Evolutionary conservation across 2,329 filamentous ascomycete genomes (phyloP).

Genomic region (Apiospora rasikravindrae): DNA sequence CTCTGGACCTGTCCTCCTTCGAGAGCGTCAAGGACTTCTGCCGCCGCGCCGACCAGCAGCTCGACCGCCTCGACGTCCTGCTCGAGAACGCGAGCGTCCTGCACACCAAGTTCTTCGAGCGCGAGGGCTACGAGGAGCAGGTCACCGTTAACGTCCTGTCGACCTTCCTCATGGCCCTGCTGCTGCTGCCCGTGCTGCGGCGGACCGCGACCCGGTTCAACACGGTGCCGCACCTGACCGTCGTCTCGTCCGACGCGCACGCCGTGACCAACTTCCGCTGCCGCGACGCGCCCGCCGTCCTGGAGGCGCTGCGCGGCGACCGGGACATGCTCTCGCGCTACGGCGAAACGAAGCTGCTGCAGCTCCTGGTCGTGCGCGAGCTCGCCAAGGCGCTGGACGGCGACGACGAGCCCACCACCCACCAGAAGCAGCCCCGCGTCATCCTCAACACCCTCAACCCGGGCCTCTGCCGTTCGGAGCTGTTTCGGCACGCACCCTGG

Average conservation of each 20-base stretch:
- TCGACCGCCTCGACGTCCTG: conserved; percentile 49
- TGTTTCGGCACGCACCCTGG: conserved; percentile 42
- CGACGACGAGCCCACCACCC: conserved; percentile 26
- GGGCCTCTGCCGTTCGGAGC: conserved; percentile 46
- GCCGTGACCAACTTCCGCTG: conserved; percentile 41
- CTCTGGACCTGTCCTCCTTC: conserved; percentile 48
- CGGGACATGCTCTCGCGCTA: conserved; percentile 40
- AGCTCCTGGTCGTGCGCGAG: conserved; percentile 38
- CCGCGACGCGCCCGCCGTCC: conserved; percentile 37
- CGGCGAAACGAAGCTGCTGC: conserved; percentile 42
- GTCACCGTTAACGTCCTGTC: conserved; percentile 53
- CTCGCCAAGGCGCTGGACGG: conserved; percentile 36
- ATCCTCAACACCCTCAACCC: conserved; percentile 47
- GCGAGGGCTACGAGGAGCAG: conserved; percentile 48
- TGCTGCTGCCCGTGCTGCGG: conserved; percentile 48
- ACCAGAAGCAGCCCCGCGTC: conserved; percentile 37
- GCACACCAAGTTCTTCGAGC: conserved; percentile 25
- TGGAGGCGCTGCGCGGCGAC: conserved; percentile 40
- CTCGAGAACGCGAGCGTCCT: conserved; percentile 48
- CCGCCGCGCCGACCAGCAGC: conserved; percentile 28
- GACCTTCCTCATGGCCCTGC: conserved; percentile 49
- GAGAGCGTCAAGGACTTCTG: conserved; percentile 45
- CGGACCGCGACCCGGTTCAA: conserved; percentile 41
- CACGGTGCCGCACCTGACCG: conserved; percentile 41
- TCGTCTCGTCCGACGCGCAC: conserved; percentile 48